These are phyloP conservation scores for Sophora flavescens DNA, from an alignment of 306 rosid genomes.

Conservation along the genomic window DNA sequence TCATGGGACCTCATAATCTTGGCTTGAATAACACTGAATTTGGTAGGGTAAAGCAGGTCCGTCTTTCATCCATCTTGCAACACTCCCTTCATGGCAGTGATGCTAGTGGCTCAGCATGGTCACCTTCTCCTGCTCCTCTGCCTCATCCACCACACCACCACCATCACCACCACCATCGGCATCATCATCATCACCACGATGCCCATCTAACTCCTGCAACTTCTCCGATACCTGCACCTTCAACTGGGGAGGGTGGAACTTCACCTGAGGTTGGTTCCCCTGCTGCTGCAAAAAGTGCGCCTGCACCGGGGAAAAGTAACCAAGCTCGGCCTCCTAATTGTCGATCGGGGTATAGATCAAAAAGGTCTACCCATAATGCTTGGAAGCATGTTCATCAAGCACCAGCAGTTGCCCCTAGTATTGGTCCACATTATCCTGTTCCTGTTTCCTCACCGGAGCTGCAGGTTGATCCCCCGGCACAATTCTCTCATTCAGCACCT, in stretches of 20 bases:
- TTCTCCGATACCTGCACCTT: slow-evolving; percentile 63
- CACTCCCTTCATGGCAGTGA: slow-evolving; percentile 75
- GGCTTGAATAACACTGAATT: slow-evolving; percentile 88
- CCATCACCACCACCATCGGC: slow-evolving; percentile 55
- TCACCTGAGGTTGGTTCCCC: slow-evolving; percentile 65
- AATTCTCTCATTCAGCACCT: slow-evolving; percentile 58
- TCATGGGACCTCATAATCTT: slow-evolving; percentile 81
- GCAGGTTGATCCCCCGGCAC: slow-evolving; percentile 55
- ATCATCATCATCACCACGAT: slow-evolving; percentile 63
- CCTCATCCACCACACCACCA: slow-evolving; percentile 53
- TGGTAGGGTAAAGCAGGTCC: slow-evolving; percentile 94
- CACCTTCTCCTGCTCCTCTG: slow-evolving; percentile 79
- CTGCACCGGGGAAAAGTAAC: slow-evolving; percentile 56
- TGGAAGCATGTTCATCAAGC: slow-evolving; percentile 55
- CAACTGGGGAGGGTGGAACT: slow-evolving; percentile 46
- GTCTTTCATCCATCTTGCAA: slow-evolving; percentile 75
- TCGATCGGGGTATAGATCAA: slow-evolving; percentile 47
- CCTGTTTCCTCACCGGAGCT: slow-evolving; percentile 59
- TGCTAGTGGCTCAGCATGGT: slow-evolving; percentile 52
- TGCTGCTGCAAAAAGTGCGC: slow-evolving; percentile 47
- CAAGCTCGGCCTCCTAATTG: slow-evolving; percentile 75
- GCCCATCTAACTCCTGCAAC: slow-evolving; percentile 60
- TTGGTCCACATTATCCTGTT: slow-evolving; percentile 45
- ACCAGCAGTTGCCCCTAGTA: slow-evolving; percentile 50
- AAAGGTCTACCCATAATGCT: slow-evolving; percentile 54